These are phyloP conservation scores for Nevesoporus exiguus DNA, from an alignment of 768 basidiomycete genomes.

Conservation along the genomic window DNA sequence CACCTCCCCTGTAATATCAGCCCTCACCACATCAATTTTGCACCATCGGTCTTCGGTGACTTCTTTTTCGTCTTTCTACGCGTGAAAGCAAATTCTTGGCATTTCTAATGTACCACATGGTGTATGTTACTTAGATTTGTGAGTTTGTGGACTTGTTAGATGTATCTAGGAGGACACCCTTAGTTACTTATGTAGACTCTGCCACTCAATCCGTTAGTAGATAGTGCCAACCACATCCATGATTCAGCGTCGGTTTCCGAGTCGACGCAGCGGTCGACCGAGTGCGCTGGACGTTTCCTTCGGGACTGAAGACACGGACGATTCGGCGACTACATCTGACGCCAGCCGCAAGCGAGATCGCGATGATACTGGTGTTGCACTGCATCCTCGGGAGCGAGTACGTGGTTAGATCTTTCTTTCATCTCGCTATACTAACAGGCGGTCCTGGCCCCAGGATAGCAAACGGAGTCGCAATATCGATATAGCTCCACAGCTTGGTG, in stretches of 20 bases:
- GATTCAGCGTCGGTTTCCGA: slow-evolving; percentile 1
- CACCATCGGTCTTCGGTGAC: slow-evolving; percentile 8
- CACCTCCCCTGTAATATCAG: slow-evolving; percentile 14
- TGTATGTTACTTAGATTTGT: slow-evolving; percentile 13
- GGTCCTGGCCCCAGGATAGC: background rate
- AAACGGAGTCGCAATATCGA: slow-evolving; percentile 31
- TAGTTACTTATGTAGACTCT: background rate
- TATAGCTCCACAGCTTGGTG: slow-evolving; percentile 13
- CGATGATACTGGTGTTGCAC: slow-evolving; percentile 2
- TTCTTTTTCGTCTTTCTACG: slow-evolving; percentile 8
- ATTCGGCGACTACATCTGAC: slow-evolving; percentile 28
- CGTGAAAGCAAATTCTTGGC: slow-evolving; percentile 7
- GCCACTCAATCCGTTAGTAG: background rate
- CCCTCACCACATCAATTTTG: slow-evolving; percentile 1
- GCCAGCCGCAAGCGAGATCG: slow-evolving; percentile 27
- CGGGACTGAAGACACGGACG: slow-evolving; percentile 36
- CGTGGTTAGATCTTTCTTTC: background rate
- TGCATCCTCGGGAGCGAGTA: slow-evolving; percentile 15
- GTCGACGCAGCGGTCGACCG: slow-evolving; percentile 38
- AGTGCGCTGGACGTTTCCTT: slow-evolving; percentile 57
- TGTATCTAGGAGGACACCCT: slow-evolving; percentile 2
- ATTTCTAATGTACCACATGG: slow-evolving; percentile 14
- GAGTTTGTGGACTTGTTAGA: slow-evolving; percentile 16
- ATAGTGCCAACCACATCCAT: background rate
- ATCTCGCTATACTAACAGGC: background rate